Evolutionary conservation across 176 grass and related monocot species (phyloP), one percentile per base, ranked within the genome.

Genomic region (Oryza brachyantha): DNA sequence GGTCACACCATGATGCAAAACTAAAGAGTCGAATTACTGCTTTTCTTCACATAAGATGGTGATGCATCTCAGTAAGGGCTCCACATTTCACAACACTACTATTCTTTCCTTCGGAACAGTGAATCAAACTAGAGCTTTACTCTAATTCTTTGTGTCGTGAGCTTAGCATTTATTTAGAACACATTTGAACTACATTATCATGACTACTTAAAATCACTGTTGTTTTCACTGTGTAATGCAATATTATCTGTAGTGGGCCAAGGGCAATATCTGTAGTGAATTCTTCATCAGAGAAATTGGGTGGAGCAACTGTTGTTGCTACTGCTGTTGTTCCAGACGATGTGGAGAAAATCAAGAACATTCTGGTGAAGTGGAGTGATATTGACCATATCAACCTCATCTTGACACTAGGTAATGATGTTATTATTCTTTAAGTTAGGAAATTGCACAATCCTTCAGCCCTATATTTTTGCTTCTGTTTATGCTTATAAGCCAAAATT

Each of bases 311-410:
- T 27, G 90, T 99, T 48, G 90, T 99, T 81, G 85, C 86, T 25
- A 95, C 90, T 68, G 88, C 92, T 72, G 92, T 91, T 41, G 96
- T 91, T 73, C 92, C 92, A 76, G 96, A 99, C 64, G 92, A 99
- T 83, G 92, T 91, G 64, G 88, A 93, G 21, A 85, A 89, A 86
- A 99, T 99, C 64, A 93, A 93, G 82, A 72, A 68, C 70, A 66
- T 90, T 64, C 70, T 99, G 13, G 40, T 84, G 54, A 67, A 74
- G 29, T 95, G 92, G 96, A 93, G 90, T 8, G 96, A 93, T 39
- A 13, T 89, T 65, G 86, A 95, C 57, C 69, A 64, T 32, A 72
- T 99, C 39, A 87, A 87, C 72, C 92, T 99, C 71, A 93, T 99
- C 54, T 82, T 99, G 74, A 99, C 96, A 22, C 78, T 99, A 99